Evolutionary conservation across 192 early-diverging fungal genomes (phyloP).

Genomic region (Podila horticola): DNA sequence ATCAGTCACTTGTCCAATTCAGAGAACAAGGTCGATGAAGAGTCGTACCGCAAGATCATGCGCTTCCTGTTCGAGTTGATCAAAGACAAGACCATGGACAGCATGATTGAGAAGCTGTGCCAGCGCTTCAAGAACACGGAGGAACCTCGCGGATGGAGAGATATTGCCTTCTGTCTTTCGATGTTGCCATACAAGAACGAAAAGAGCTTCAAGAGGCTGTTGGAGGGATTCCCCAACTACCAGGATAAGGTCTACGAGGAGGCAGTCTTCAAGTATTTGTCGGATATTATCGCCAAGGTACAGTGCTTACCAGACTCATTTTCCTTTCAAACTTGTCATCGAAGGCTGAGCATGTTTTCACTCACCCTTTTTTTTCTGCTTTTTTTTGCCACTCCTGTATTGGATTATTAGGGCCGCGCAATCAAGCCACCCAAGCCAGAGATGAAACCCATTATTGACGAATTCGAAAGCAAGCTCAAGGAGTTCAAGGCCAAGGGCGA

Average conservation of each 20-base stretch:
- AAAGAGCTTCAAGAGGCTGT: slow-evolving; percentile 83
- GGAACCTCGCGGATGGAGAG: slow-evolving; percentile 86
- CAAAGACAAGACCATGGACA: slow-evolving; percentile 96
- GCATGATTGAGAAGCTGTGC: slow-evolving; percentile 96
- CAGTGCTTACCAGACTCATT: slow-evolving; percentile 12
- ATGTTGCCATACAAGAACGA: slow-evolving; percentile 90
- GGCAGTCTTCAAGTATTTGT: slow-evolving; percentile 83
- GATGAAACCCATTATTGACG: slow-evolving; percentile 82
- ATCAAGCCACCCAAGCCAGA: slow-evolving; percentile 78
- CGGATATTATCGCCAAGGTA: slow-evolving; percentile 90
- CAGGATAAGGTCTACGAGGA: slow-evolving; percentile 93
- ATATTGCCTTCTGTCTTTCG: slow-evolving; percentile 93
- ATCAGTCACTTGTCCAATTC: slow-evolving; percentile 89
- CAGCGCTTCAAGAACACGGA: slow-evolving; percentile 88
- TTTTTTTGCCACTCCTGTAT: neutral
- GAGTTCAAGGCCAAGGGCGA: slow-evolving; percentile 71
- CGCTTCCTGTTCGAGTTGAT: slow-evolving; percentile 96
- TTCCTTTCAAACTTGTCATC: neutral
- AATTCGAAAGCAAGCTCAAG: slow-evolving; percentile 84
- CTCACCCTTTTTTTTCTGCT: neutral
- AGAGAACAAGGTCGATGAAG: slow-evolving; percentile 75
- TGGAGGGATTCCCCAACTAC: slow-evolving; percentile 87
- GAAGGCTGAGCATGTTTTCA: neutral
- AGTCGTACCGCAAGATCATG: slow-evolving; percentile 90
- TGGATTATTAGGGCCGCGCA: slow-evolving; percentile 61